Evolutionary conservation across 148 eudicot species (phyloP).

Genomic region (Rhododendron kiyosumense): DNA sequence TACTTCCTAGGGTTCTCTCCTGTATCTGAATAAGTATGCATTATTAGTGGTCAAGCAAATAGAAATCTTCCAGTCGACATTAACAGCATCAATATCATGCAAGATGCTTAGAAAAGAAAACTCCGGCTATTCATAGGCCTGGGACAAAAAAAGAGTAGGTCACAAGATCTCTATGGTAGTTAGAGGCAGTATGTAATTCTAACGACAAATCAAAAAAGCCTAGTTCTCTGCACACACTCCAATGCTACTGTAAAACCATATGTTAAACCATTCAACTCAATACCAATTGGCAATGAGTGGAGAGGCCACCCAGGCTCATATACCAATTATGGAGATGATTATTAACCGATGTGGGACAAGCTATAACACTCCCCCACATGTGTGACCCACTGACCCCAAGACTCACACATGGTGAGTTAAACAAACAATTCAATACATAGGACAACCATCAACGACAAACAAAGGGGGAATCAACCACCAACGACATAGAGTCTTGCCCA

Average conservation of each 20-base stretch:
- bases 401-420: no score
- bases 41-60: neutral
- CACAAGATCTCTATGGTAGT: neutral
- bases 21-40: constrained; percentile 41
- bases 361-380: no score
- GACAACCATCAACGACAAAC: no score
- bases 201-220: neutral
- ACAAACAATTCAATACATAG: no score
- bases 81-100: neutral
- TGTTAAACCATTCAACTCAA: no score
- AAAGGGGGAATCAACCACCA: no score
- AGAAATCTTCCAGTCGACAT: neutral
- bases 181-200: neutral
- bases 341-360: no score
- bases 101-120: constrained; percentile 3
- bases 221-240: neutral
- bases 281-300: no score
- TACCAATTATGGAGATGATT: no score
- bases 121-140: neutral
- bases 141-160: neutral
- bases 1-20: constrained; percentile 76
- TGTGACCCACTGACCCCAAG: no score
- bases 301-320: no score
- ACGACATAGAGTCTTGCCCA: no score
- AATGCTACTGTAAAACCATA: neutral